Conservation (phyloP, 1,284 basidiomycete species). For the Rugosomyces carneus region DNA sequence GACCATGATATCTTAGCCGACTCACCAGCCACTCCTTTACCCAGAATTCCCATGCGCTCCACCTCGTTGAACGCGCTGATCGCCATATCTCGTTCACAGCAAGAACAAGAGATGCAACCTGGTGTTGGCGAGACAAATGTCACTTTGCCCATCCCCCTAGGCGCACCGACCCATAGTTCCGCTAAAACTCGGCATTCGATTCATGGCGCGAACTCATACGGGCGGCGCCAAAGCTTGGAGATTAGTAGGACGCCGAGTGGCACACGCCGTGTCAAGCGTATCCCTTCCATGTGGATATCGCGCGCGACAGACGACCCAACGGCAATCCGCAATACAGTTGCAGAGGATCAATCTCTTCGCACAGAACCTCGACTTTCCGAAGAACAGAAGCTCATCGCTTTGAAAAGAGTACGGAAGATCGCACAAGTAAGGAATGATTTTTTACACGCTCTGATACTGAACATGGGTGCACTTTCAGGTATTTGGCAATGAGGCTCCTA, state of each 20-base stretch:
- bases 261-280: constrained; percentile 14
- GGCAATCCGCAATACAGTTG: not conserved
- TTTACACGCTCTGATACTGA: not conserved
- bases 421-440: constrained; percentile 6
- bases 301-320: not conserved
- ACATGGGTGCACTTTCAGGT: constrained; percentile 7
- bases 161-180: not conserved
- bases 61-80: constrained; percentile 3
- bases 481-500: constrained; percentile 14
- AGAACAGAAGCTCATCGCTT: constrained; percentile 8
- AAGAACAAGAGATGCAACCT: not conserved
- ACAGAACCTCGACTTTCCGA: constrained; percentile 14
- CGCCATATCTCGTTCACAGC: not conserved
- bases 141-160: not conserved
- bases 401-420: constrained; percentile 15
- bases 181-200: not conserved
- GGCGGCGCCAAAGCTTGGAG: constrained; percentile 12
- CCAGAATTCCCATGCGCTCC: constrained; percentile 6
- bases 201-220: not conserved
- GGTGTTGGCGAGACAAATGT: constrained; percentile 6
- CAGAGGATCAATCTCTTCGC: constrained; percentile 5
- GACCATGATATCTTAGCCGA: no score
- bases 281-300: constrained; percentile 10
- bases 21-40: constrained; percentile 1
- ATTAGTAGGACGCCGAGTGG: constrained; percentile 7